phyloP scores from a whole-genome alignment of 768 basidiomycete genomes.

The Amanita pallidorosea region DNA sequence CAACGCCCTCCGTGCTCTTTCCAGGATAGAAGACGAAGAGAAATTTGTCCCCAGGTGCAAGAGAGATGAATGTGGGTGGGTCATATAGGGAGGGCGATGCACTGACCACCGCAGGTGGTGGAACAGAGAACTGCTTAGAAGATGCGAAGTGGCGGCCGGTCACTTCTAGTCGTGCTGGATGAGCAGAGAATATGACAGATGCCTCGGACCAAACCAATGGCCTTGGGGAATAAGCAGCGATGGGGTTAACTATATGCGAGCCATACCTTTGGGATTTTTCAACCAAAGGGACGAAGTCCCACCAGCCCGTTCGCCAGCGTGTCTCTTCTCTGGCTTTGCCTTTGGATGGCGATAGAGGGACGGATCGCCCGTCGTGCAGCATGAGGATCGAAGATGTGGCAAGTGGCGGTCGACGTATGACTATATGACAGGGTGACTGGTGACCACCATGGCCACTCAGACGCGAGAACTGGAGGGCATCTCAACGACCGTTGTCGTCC shows the following conservation, averaged over 20 bases:
- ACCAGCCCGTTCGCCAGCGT: constrained; percentile 60
- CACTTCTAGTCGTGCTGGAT: constrained; percentile 49
- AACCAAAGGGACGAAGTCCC: constrained; percentile 56
- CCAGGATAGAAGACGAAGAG: constrained; percentile 71
- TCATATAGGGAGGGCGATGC: constrained; percentile 38
- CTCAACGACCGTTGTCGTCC: constrained; percentile 66
- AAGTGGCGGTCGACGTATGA: not conserved
- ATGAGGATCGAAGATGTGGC: not conserved
- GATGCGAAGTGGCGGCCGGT: constrained; percentile 61
- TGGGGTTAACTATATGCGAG: not conserved
- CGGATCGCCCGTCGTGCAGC: constrained; percentile 2
- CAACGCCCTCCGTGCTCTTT: constrained; percentile 41
- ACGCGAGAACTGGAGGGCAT: constrained; percentile 42
- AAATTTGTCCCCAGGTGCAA: constrained; percentile 49
- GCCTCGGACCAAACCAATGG: constrained; percentile 64
- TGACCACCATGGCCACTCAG: not conserved
- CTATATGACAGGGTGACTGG: not conserved
- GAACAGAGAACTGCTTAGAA: constrained; percentile 50
- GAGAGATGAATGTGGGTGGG: constrained; percentile 52
- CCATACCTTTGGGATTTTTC: constrained; percentile 46
- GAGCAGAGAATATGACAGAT: constrained; percentile 60
- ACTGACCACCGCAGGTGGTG: constrained; percentile 40
- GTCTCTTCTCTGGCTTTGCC: constrained; percentile 41
- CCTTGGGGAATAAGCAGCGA: constrained; percentile 23
- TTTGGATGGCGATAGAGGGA: constrained; percentile 32